Evolutionary conservation across 1,139 yeast genomes (phyloP), one percentile per base, ranked within the genome.

Genomic region (Sporopachydermia cereana): DNA sequence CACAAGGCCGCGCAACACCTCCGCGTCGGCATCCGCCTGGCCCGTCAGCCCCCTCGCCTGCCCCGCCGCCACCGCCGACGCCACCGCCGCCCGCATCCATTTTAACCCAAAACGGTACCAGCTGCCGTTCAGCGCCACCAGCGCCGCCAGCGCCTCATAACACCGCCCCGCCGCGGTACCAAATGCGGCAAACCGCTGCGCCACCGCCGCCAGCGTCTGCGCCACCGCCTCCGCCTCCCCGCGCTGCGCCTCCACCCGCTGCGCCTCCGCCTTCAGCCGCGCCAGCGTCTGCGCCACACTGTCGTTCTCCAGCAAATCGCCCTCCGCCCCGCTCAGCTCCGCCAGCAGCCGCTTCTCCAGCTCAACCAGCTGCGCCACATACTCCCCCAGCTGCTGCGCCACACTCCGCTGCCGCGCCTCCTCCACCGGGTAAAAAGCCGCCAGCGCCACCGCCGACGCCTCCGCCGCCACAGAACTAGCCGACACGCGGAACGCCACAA

Each of bases 401-500:
- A 82, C 58, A 34, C 75, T 78, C 1, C 64, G 53, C 46, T 91
- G 68, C 55, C 78, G 71, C 14, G 57, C 55, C 49, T 84, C 89
- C 16, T 84, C 61, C 12, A 80, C 91, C 0, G 96, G 95, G 24
- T 74, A 67, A 48, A 76, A 74, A 4, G 65, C 61, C 41, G 65
- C 61, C 42, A 89, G 63, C 0, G 85, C 68, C 46, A 73, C 62
- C 51, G 81, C 76, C 45, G 85, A 63, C 0, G 84, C 69, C 51
- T 80, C 81, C 34, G 72, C 69, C 48, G 81, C 80, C 47, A 89
- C 66, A 45, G 82, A 79, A 43, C 77, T 74, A 43, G 73, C 66
- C 0, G 95, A 84, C 21, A 84, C 66, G 0, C 91, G 72, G 59
- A 82, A 89, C 59, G 85, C 86, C 23, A 85, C 69, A 4, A 79